phyloP scores from a whole-genome alignment of 1,139 yeast genomes.

The Taiozyma sp. region DNA sequence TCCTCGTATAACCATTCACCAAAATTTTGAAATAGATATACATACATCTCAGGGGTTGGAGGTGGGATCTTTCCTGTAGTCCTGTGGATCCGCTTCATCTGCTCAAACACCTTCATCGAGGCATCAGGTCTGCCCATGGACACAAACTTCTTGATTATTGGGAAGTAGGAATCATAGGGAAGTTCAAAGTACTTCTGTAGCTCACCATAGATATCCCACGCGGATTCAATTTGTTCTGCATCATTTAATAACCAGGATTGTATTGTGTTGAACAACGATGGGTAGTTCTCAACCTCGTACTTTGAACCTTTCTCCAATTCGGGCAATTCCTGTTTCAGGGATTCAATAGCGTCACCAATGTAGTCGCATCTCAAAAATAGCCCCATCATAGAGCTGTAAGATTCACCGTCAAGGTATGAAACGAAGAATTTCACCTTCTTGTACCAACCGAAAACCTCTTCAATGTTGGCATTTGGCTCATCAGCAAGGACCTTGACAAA shows the following conservation, averaged over 20 bases:
- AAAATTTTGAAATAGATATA: conserved; percentile 54
- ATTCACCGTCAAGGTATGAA: conserved; percentile 33
- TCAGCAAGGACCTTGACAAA: conserved; percentile 11
- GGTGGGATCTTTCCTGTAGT: conserved; percentile 54
- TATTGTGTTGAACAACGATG: conserved; percentile 36
- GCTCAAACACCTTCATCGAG: conserved; percentile 59
- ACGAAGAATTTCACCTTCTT: conserved; percentile 33
- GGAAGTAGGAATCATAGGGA: conserved; percentile 56
- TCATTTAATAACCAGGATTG: conserved; percentile 41
- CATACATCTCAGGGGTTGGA: conserved; percentile 59
- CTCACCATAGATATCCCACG: conserved; percentile 62
- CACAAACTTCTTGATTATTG: conserved; percentile 50
- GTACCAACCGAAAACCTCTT: conserved; percentile 27
- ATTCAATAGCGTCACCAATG: conserved; percentile 53
- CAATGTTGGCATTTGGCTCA: conserved; percentile 24
- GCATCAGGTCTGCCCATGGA: conserved; percentile 54
- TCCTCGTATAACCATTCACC: conserved; percentile 56
- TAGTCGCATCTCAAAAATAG: conserved; percentile 43
- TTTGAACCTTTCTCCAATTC: conserved; percentile 34
- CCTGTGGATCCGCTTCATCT: conserved; percentile 51
- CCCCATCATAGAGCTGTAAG: conserved; percentile 42
- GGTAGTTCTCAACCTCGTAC: conserved; percentile 23
- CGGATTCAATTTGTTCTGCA: conserved; percentile 42
- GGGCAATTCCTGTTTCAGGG: conserved; percentile 57
- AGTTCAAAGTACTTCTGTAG: conserved; percentile 52